Conservation (phyloP, 768 basidiomycete species). For the Porphyrellus cyaneotinctus region DNA sequence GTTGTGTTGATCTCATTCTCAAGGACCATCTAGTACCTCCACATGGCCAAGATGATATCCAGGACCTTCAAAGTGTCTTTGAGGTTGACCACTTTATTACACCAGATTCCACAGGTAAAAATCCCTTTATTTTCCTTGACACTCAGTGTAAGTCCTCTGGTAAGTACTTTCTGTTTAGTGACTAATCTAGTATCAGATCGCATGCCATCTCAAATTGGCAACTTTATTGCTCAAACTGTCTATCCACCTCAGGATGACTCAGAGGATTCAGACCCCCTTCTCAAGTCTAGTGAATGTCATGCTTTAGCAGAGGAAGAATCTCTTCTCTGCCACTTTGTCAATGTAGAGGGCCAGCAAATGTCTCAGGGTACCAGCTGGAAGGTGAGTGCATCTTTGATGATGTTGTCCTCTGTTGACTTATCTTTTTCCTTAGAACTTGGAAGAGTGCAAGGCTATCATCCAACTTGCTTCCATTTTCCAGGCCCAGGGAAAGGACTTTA, state of each 20-base stretch:
- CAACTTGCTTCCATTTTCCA: constrained; percentile 57
- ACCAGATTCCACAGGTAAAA: constrained; percentile 21
- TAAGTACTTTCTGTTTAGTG: neutral
- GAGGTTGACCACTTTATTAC: constrained; percentile 59
- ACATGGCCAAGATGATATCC: constrained; percentile 66
- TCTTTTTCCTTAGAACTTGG: constrained; percentile 45
- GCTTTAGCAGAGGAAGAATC: constrained; percentile 37
- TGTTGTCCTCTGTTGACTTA: neutral
- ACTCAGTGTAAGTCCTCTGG: constrained; percentile 60
- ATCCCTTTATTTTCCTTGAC: constrained; percentile 52
- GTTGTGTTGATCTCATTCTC: constrained; percentile 30
- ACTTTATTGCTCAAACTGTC: constrained; percentile 63
- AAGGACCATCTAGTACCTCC: constrained; percentile 61
- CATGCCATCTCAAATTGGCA: constrained; percentile 78
- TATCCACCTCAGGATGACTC: constrained; percentile 45
- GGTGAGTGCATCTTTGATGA: constrained; percentile 22
- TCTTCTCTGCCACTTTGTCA: constrained; percentile 61
- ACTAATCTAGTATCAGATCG: constrained; percentile 49
- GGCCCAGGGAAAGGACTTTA: constrained; percentile 43
- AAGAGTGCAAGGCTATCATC: constrained; percentile 54
- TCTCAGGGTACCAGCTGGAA: constrained; percentile 36
- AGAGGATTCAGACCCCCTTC: constrained; percentile 26
- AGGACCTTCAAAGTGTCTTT: constrained; percentile 70
- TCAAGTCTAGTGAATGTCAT: constrained; percentile 53
- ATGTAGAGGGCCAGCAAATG: constrained; percentile 44